Evolutionary conservation across 148 eudicot species (phyloP).

Genomic region (Camellia sinensis): DNA sequence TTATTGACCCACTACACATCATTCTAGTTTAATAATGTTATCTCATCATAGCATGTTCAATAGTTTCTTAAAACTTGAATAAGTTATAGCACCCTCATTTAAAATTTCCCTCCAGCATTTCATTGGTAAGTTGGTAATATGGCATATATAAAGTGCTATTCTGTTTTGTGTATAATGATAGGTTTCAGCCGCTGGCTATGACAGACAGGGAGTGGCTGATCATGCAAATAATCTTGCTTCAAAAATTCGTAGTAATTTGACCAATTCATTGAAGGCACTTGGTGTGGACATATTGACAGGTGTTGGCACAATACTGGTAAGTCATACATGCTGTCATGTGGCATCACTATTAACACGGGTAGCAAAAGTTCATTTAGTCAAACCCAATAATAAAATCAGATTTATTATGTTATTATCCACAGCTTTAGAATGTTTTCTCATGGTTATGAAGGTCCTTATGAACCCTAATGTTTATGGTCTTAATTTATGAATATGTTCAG

Average conservation of each 20-base stretch:
- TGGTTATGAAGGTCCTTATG: neutral
- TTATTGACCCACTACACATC: neutral
- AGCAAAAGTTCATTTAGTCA: neutral
- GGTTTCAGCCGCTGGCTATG: constrained; percentile 90
- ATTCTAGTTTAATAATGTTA: neutral
- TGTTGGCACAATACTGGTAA: constrained; percentile 66
- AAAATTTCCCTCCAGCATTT: neutral
- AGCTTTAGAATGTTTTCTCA: neutral
- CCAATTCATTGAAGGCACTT: constrained; percentile 72
- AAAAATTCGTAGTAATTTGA: constrained; percentile 71
- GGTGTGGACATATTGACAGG: constrained; percentile 92
- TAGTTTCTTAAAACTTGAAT: neutral
- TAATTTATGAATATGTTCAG: constrained; percentile 34
- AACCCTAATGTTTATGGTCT: neutral
- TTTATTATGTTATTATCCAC: neutral
- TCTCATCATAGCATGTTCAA: neutral
- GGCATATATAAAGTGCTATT: neutral
- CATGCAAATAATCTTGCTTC: constrained; percentile 87
- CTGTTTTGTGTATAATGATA: constrained; percentile 20
- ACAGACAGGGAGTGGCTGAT: constrained; percentile 87
- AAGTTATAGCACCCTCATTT: neutral
- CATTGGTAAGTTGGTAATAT: no score
- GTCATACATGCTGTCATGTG: constrained; percentile 11
- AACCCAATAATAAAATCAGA: neutral
- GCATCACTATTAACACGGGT: neutral